Base-by-base conservation (phyloP, 1,284 basidiomycete genomes). In the Boletus subluridellus region DNA sequence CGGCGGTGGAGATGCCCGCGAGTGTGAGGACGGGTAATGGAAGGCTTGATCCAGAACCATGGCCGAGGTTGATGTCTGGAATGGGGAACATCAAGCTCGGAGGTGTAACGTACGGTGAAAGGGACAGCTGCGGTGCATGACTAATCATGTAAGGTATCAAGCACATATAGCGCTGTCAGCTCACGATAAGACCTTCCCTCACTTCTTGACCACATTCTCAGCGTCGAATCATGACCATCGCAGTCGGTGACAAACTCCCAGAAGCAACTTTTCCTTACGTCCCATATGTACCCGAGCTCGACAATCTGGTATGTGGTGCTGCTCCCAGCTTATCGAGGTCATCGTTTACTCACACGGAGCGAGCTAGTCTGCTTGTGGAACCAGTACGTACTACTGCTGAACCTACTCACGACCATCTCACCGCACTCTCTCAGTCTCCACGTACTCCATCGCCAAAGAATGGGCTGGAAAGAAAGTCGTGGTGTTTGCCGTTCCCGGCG, bases 401-500 rank as follows among this genome's bases (percentile, higher is more conserved):
- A 8, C 12, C 9, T 41, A 15, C 30, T 39, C 11, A 58, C 39
- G 47, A 38, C 49, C 12, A 47, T 39, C 53, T 57, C 54, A 54
- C 30, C 15, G 34, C 34, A 17, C 39, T 26, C 46, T 17, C 15
- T 11, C 59, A 86, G 85, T 82, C 39, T 70, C 73, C 44, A 76
- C 76, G 60, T 75, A 85, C 61, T 76, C 76, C 59, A 88, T 66
- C 56, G n/a, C 84, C 24, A 80, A 85, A 63, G 79, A 83, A 49
- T 91, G 88, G 88, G 89, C 88, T 74, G 87, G 86, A 69, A 93
- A 94, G 81, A 92, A 90, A 75, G 86, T 92, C 55, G 86, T 93
- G 49, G 73, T 92, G 60, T 82, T 92, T 71, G 78, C 89, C 60
- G 86, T 92, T 44, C 90, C 90, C 30, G 89, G 90, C 56, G 89